These are phyloP conservation scores for Phragmites australis DNA, from an alignment of 176 grass and related monocot genomes.

Conservation along the genomic window DNA sequence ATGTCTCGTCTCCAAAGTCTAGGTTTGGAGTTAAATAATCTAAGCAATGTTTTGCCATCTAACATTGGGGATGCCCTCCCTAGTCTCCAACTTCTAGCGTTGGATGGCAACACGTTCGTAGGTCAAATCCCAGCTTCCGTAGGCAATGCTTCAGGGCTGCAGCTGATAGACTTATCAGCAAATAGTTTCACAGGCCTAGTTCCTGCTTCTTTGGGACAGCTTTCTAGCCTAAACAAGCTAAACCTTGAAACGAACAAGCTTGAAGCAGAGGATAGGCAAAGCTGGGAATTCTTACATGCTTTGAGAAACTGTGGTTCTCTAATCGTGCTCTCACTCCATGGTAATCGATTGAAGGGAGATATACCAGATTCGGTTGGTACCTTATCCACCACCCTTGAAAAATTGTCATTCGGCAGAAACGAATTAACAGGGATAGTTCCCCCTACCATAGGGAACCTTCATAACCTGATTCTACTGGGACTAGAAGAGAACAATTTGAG, in stretches of 20 bases:
- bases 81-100: too few relatives aligned
- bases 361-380: constrained; percentile 20
- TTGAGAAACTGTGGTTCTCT: constrained; percentile 1
- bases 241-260: constrained; percentile 8
- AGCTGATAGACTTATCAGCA: too few relatives aligned
- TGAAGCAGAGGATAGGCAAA: neutral
- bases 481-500: neutral
- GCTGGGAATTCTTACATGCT: constrained; percentile 32
- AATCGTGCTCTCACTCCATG: neutral
- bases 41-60: too few relatives aligned
- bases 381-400: neutral
- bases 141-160: too few relatives aligned
- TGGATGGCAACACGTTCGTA: too few relatives aligned
- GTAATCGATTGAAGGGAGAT: constrained; percentile 1
- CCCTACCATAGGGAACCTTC: constrained; percentile 19
- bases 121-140: too few relatives aligned
- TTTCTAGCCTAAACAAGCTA: too few relatives aligned
- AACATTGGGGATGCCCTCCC: too few relatives aligned
- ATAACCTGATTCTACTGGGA: neutral
- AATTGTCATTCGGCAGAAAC: neutral
- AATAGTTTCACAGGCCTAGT: too few relatives aligned
- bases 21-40: too few relatives aligned
- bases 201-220: too few relatives aligned
- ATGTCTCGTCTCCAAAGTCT: too few relatives aligned
- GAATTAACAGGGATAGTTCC: constrained; percentile 23